Evolutionary conservation across 2,329 filamentous ascomycete species (phyloP).

Genomic region (Chaetomium globosum): DNA sequence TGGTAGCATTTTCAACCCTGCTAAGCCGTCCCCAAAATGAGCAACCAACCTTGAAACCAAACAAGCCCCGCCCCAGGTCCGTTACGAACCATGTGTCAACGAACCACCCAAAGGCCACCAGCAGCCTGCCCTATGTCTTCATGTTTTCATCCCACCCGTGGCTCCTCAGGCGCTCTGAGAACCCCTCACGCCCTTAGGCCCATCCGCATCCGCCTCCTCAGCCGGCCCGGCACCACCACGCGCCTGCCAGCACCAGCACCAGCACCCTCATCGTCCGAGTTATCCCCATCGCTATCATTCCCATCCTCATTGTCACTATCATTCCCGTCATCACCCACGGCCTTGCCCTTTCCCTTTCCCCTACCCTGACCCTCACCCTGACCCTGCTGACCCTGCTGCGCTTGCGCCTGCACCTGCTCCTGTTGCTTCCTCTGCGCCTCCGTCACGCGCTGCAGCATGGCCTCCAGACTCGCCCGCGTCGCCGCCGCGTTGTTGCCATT

Average conservation of each 20-base stretch:
- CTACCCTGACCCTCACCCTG: slow-evolving; percentile 3
- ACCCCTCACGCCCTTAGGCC: not conserved
- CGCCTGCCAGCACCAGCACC: not conserved
- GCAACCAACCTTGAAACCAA: too few species aligned
- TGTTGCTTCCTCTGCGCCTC: not conserved
- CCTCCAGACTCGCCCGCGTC: not conserved
- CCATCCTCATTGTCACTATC: not conserved
- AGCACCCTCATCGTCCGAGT: too few species aligned
- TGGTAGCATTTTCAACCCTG: too few species aligned
- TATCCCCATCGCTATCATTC: too few species aligned
- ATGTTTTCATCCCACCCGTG: too few species aligned
- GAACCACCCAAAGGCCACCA: not conserved
- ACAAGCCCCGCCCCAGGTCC: too few species aligned
- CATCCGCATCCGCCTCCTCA: slow-evolving; percentile 1
- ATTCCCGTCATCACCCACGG: not conserved
- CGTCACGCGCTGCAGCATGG: slow-evolving; percentile 2
- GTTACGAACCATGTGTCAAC: not conserved
- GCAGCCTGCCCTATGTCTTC: not conserved
- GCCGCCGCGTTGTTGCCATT: slow-evolving; percentile 3
- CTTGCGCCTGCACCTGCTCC: not conserved
- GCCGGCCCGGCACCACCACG: not conserved
- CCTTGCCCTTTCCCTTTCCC: slow-evolving; percentile 9
- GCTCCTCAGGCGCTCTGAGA: not conserved
- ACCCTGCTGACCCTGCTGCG: not conserved
- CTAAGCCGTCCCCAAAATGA: too few species aligned